Evolutionary conservation across 2,329 filamentous ascomycete species (phyloP), one percentile per base, ranked within the genome.

Genomic region (Hymenoscyphus infarciens): DNA sequence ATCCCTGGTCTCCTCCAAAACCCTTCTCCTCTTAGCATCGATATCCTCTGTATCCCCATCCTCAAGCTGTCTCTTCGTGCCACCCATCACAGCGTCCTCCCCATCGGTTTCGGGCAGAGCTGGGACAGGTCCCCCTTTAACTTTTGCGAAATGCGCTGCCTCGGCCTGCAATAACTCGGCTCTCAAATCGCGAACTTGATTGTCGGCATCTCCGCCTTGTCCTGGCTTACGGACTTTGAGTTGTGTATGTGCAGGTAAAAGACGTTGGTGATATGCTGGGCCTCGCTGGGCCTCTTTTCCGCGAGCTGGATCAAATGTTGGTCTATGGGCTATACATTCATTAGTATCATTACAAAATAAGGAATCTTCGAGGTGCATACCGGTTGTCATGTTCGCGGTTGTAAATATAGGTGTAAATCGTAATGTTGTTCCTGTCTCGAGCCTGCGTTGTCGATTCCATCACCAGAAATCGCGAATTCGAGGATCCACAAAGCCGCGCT

Each of bases 251-350:
- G 95, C 95, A 38, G 95, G 94, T 15, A 97, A 87, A 16, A 98
- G 89, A 71, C 95, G 90, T 78, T 98, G 94, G 75, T 99, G 95
- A 80, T 97, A 98, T 71, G 92, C 94, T 57, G 92, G 91, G 56
- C 95, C 95, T 72, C 92, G 89, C 64, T 92, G 89, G 72, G 93
- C 92, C 78, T 99, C 95, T 82, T 97, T 97, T 75, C 95, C 95
- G 75, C 89, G 87, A 52, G 94, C 93, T 68, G 95, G 95, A 76
- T 99, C 95, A 75, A 99, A 99, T 0, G 95, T 99, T 62, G 95
- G 95, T 79, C 95, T 90, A 69, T 89, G 86, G 52, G 86, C 86
- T 77, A 82, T 84, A 68, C 25, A 52, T 6, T 3, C 33, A 29
- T 72, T 56, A 73, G 70, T 49, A 62, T 52, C 33, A 31, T 15